Percentiles rank a stretch among this genome's conserved stretches.
Conservation (phyloP, 768 basidiomycete species). For the Dioszegia crocea region DNA sequence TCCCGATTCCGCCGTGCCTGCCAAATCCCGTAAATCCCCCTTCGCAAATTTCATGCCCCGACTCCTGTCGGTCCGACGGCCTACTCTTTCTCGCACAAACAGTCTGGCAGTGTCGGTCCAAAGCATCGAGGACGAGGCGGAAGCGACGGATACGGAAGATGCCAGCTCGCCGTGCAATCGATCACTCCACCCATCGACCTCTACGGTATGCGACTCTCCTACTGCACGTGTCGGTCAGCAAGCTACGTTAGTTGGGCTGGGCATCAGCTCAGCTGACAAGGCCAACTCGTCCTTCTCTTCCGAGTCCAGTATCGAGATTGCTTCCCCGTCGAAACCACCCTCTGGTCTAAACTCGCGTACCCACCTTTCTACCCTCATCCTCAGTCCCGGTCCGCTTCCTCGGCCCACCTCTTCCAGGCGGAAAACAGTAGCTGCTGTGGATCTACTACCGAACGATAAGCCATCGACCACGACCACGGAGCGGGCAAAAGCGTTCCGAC, state of each 20-base stretch:
- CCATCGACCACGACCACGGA: background rate
- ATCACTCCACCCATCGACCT: background rate
- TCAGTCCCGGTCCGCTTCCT: background rate
- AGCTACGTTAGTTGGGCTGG: slow-evolving; percentile 7
- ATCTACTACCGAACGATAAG: background rate
- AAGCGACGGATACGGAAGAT: slow-evolving; percentile 23
- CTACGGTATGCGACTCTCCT: background rate
- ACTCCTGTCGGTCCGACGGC: slow-evolving; percentile 27
- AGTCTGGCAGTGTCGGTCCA: background rate
- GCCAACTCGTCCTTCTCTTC: slow-evolving; percentile 5
- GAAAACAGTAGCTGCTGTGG: slow-evolving; percentile 12
- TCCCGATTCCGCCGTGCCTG: background rate
- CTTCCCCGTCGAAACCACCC: slow-evolving; percentile 7
- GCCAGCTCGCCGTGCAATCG: background rate
- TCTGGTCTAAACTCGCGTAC: background rate
- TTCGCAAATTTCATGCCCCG: slow-evolving; percentile 28
- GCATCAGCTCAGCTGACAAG: slow-evolving; percentile 5
- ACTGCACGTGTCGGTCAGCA: background rate
- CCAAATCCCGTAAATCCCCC: slow-evolving; percentile 13
- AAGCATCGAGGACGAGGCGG: slow-evolving; percentile 10
- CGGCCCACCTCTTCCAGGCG: background rate
- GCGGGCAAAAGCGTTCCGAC: slow-evolving; percentile 12
- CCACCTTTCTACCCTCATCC: background rate
- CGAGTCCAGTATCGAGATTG: slow-evolving; percentile 37
- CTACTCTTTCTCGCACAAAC: slow-evolving; percentile 12